Conservation (phyloP, 495 filamentous ascomycete genomes). For the Aspergillus ostianus region DNA sequence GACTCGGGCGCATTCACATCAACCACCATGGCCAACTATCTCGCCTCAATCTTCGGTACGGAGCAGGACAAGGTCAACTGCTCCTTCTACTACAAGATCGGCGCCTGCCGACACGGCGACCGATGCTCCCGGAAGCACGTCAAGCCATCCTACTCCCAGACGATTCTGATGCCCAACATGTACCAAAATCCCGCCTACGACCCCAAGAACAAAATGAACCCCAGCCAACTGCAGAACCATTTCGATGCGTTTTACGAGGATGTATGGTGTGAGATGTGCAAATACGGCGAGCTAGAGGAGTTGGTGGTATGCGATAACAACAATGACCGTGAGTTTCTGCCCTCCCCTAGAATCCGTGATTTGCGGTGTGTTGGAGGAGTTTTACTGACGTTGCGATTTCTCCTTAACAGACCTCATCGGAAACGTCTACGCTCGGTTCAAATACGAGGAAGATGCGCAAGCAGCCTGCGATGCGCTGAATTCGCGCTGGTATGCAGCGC, state of each 20-base stretch:
- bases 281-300: constrained; percentile 87
- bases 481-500: constrained; percentile 92
- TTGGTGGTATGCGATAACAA: constrained; percentile 92
- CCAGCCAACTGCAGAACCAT: constrained; percentile 93
- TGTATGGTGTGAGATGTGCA: constrained; percentile 98
- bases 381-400: constrained; percentile 18
- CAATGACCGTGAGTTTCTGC: constrained; percentile 84
- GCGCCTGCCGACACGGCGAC: constrained; percentile 96
- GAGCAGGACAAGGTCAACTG: constrained; percentile 96
- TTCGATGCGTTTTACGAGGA: constrained; percentile 99
- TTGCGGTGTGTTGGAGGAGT: too few species aligned
- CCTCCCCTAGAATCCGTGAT: not conserved
- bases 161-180: constrained; percentile 95
- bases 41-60: constrained; percentile 98
- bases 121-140: constrained; percentile 97
- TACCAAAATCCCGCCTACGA: constrained; percentile 99
- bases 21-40: constrained; percentile 82
- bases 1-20: constrained; percentile 9
- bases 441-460: constrained; percentile 97
- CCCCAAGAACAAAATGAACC: constrained; percentile 93
- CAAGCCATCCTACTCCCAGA: constrained; percentile 97
- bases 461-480: constrained; percentile 92
- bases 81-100: constrained; percentile 94
- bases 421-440: constrained; percentile 99
- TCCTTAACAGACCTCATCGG: constrained; percentile 82